These are phyloP conservation scores for Colletotrichum navitas DNA, from an alignment of 2,329 filamentous ascomycete species.

Conservation along the genomic window DNA sequence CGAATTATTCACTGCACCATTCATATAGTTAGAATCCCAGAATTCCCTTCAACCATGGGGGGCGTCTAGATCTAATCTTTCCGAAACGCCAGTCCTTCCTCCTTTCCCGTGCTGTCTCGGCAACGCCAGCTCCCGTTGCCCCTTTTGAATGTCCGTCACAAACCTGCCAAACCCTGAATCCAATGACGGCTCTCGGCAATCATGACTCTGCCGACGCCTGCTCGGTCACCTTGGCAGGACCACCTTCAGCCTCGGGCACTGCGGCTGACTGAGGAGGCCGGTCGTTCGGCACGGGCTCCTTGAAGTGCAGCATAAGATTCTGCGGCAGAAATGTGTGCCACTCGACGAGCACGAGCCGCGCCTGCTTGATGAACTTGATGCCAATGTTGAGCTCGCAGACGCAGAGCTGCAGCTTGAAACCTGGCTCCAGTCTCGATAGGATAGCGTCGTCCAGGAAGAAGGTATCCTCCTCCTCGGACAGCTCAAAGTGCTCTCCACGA, in stretches of 20 bases:
- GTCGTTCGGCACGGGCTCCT: constrained; percentile 62
- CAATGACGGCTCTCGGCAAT: background rate
- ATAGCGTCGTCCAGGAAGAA: constrained; percentile 77
- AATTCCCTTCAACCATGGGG: background rate
- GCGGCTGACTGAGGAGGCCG: constrained; percentile 61
- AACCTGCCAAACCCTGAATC: background rate
- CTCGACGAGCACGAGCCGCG: constrained; percentile 67
- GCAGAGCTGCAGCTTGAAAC: constrained; percentile 71
- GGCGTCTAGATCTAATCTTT: constrained; percentile 19
- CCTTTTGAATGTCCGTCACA: constrained; percentile 8
- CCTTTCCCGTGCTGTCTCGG: background rate
- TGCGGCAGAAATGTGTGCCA: constrained; percentile 77
- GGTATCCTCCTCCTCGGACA: constrained; percentile 44
- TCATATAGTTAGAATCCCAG: background rate
- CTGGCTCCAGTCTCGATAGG: constrained; percentile 67
- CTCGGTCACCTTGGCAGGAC: background rate
- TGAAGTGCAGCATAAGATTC: constrained; percentile 76
- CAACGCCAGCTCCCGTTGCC: background rate
- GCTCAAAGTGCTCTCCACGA: constrained; percentile 44
- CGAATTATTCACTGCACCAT: background rate
- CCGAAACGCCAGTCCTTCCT: constrained; percentile 2
- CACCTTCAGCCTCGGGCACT: constrained; percentile 45
- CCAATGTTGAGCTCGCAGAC: constrained; percentile 73
- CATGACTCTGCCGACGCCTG: background rate
- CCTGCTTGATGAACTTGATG: constrained; percentile 72